Evolutionary conservation across 371 early-diverging fungal genomes (phyloP), one percentile per base, ranked within the genome.

Genomic region (Rhizomucor miehei): DNA sequence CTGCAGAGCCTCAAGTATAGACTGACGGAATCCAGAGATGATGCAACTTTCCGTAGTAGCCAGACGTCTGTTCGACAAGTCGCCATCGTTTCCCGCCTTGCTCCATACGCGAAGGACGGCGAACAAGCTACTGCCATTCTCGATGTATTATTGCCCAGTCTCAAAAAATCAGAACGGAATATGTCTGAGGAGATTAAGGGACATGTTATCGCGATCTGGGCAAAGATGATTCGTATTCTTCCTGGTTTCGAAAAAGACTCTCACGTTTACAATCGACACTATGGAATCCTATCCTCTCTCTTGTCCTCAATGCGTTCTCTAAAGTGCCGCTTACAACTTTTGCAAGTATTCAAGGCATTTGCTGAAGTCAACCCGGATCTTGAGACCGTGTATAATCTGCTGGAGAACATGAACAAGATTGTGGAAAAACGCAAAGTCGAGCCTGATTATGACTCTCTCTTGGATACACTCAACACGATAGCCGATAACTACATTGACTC

Each of bases 161-260:
- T 95, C 39, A 85, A 84, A 52, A 87, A 87, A 51, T 82, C 88
- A 16, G 65, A 77, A 47, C 74, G 83, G 34, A 52, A 77, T 0
- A 87, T 97, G 2, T 84, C 91, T 0, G 94, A 94, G 68, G 67
- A 75, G 41, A 86, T 87, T 34, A 97, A 97, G 75, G 80, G 79
- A 16, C 85, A 94, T 41, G 89, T 98, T 34, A 74, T 97, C 43
- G 63, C 70, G 4, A 90, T 95, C 21, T 82, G 94, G 71, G 72
- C 79, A 35, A 78, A 85, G 52, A 90, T 91, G 48, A 63, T 86
- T 9, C 73, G 51, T 16, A 71, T 83, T 37, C 66, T 84, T 2
- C 82, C 84, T 25, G 80, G 74, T 3, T 72, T 85, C 49, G 60
- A 68, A n/a, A 43, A 61, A 6, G 65, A 65, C 13, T 65, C 75